Conservation (phyloP, 1,139 yeast species). For the Taphrina populina region DNA sequence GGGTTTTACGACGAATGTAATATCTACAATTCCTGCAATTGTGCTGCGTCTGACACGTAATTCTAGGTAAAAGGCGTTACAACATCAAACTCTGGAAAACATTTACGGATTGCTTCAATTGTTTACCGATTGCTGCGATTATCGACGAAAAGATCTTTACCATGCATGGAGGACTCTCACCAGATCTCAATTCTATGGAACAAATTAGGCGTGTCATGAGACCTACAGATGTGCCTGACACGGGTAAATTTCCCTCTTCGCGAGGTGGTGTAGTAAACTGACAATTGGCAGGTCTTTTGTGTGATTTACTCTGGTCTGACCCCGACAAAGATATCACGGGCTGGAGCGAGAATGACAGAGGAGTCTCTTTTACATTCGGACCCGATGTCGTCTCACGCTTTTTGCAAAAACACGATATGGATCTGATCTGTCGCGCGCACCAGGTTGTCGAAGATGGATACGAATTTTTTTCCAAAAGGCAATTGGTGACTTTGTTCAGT, state of each 20-base stretch:
- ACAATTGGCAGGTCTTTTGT: conserved; percentile 68
- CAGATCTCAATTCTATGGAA: conserved; percentile 95
- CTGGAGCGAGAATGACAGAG: conserved; percentile 98
- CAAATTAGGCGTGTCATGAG: conserved; percentile 98
- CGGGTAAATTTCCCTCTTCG: conserved; percentile 32
- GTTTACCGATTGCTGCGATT: conserved; percentile 96
- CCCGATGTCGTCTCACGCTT: conserved; percentile 95
- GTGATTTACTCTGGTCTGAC: conserved; percentile 96
- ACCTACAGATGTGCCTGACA: conserved; percentile 96
- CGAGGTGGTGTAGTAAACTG: no score
- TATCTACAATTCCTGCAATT: conserved; percentile 20
- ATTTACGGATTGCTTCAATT: conserved; percentile 95
- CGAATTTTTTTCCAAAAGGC: conserved; percentile 93
- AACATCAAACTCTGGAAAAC: conserved; percentile 97
- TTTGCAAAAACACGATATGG: conserved; percentile 94
- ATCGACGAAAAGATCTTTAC: conserved; percentile 96
- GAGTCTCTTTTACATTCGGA: conserved; percentile 95
- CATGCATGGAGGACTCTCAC: conserved; percentile 98
- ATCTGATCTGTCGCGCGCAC: conserved; percentile 95
- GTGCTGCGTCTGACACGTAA: neutral
- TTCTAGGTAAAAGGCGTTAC: conserved; percentile 71
- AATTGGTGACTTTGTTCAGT: conserved; percentile 87
- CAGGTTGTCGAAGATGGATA: conserved; percentile 99
- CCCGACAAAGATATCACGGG: conserved; percentile 97
- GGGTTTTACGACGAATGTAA: conserved; percentile 95